A percentile compares a stretch with the other conserved stretches of the same genome.
phyloP scores from a whole-genome alignment of 108 stramenopile genomes.

The Aurantiochytrium sp. region DNA sequence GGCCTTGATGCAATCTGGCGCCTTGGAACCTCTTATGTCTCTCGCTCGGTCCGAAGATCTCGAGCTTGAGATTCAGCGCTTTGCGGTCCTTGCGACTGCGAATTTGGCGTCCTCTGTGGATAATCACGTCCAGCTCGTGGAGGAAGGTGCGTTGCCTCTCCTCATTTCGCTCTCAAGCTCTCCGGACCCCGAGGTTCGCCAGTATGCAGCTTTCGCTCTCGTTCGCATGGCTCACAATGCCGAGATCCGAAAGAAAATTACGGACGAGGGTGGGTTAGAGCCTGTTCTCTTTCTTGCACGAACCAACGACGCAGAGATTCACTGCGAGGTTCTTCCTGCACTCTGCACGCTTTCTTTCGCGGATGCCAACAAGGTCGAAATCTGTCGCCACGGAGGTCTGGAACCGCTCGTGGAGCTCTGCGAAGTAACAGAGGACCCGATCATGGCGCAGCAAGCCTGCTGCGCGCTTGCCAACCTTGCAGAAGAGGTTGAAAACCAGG shows the following conservation, averaged over 20 bases:
- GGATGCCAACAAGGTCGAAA: slow-evolving; percentile 64
- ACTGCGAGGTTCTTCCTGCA: slow-evolving; percentile 65
- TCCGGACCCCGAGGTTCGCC: slow-evolving; percentile 58
- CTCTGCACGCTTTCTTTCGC: slow-evolving; percentile 64
- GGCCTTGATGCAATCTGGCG: slow-evolving; percentile 55
- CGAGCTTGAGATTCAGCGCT: slow-evolving; percentile 66
- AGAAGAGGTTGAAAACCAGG: slow-evolving; percentile 63
- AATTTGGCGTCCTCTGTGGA: slow-evolving; percentile 62
- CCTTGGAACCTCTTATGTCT: slow-evolving; percentile 66
- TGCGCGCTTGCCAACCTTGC: slow-evolving; percentile 71
- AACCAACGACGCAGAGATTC: slow-evolving; percentile 62
- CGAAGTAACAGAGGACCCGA: slow-evolving; percentile 21
- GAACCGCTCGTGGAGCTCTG: slow-evolving; percentile 53
- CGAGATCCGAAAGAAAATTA: slow-evolving; percentile 61
- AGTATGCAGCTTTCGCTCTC: slow-evolving; percentile 70
- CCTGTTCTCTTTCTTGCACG: slow-evolving; percentile 69
- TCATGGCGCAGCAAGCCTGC: slow-evolving; percentile 57
- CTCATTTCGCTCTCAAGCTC: slow-evolving; percentile 67
- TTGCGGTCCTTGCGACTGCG: slow-evolving; percentile 62
- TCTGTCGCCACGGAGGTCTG: slow-evolving; percentile 62
- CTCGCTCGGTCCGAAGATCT: slow-evolving; percentile 63
- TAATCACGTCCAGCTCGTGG: slow-evolving; percentile 62
- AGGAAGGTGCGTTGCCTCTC: slow-evolving; percentile 64
- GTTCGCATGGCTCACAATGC: slow-evolving; percentile 66
- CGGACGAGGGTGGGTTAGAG: slow-evolving; percentile 68